These are phyloP conservation scores for Fonsecaea pugnacius DNA, from an alignment of 2,329 filamentous ascomycete genomes.

Conservation along the genomic window DNA sequence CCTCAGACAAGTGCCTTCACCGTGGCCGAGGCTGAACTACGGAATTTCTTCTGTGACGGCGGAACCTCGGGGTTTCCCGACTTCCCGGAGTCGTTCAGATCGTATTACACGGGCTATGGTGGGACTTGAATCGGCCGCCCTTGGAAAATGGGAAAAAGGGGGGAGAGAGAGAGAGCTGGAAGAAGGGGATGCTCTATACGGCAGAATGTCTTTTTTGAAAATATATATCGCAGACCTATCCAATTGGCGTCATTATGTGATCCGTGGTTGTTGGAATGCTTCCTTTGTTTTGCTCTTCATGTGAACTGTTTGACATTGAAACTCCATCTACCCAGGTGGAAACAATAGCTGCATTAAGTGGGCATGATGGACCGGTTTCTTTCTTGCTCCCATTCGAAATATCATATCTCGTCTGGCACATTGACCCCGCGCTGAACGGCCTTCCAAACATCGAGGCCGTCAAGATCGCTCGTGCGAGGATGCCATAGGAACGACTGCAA, in stretches of 20 bases:
- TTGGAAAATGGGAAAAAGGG: too few species aligned
- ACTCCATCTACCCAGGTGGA: background rate
- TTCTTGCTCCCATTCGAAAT: background rate
- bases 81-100: background rate
- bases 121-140: too few species aligned
- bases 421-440: constrained; percentile 1
- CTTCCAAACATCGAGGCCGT: constrained; percentile 23
- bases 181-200: background rate
- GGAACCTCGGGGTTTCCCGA: constrained; percentile 8
- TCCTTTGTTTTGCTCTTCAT: background rate
- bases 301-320: background rate
- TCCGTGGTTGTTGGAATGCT: background rate
- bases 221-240: background rate
- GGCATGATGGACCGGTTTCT: background rate
- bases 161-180: too few species aligned
- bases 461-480: constrained; percentile 21
- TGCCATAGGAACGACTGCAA: constrained; percentile 25
- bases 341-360: background rate
- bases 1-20: background rate
- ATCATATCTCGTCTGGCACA: background rate
- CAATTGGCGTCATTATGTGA: background rate
- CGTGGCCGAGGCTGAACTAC: constrained; percentile 7
- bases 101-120: background rate
- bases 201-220: background rate
- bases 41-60: constrained; percentile 4